These are phyloP conservation scores for Sonneratia alba DNA, from an alignment of 345 rosid genomes.

Conservation along the genomic window DNA sequence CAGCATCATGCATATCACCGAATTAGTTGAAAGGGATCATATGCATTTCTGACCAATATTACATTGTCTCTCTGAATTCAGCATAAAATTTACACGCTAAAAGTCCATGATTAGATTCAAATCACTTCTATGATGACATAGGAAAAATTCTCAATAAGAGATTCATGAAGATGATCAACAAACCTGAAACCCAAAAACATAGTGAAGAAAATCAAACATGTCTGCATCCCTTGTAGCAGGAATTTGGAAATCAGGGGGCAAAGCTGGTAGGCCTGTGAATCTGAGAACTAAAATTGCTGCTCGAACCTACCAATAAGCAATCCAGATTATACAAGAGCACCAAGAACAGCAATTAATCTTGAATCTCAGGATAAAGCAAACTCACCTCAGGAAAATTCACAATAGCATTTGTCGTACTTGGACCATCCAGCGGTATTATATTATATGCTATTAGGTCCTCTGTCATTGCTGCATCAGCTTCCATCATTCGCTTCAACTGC, in stretches of 20 bases:
- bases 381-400: constrained; percentile 69
- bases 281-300: constrained; percentile 69
- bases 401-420: constrained; percentile 58
- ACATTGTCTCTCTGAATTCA: not conserved
- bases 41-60: not conserved
- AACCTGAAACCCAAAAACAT: constrained; percentile 94
- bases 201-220: constrained; percentile 82
- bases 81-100: not conserved
- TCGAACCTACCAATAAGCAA: constrained; percentile 44
- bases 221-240: constrained; percentile 67
- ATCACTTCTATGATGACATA: not conserved
- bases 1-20: not conserved
- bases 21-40: not conserved
- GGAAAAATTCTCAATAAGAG: not conserved
- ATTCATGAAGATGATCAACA: constrained; percentile 12
- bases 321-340: constrained; percentile 4
- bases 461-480: constrained; percentile 87
- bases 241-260: constrained; percentile 60
- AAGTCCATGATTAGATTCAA: not conserved
- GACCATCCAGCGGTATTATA: constrained; percentile 78
- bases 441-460: constrained; percentile 88
- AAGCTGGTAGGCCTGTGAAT: constrained; percentile 51
- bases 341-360: constrained; percentile 13
- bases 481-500: constrained; percentile 79
- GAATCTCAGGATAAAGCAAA: constrained; percentile 9